A percentile compares a stretch with the other conserved stretches of the same genome.
Evolutionary conservation across 1,284 basidiomycete genomes (phyloP).

Genomic region (Microbotryomycetes sp.): DNA sequence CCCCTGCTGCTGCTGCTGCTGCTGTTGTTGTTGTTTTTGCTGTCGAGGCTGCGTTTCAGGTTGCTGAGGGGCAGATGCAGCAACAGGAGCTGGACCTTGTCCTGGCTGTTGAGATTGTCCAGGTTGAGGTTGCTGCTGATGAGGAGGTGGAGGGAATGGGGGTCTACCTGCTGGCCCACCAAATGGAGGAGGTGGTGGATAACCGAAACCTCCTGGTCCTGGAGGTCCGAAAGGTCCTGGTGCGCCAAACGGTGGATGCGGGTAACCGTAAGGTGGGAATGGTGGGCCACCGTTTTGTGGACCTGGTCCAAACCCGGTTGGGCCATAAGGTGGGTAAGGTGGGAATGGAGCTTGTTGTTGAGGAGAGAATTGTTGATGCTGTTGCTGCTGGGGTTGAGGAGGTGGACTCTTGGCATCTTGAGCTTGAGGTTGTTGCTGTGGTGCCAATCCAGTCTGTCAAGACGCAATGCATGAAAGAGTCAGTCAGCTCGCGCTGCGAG

Average conservation of each 20-base stretch:
- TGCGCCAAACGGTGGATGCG: conserved; percentile 18
- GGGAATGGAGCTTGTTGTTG: conserved; percentile 15
- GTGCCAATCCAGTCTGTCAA: conserved; percentile 1
- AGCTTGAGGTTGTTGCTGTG: conserved; percentile 14
- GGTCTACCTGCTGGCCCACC: background rate
- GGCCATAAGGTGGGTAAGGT: conserved; percentile 17
- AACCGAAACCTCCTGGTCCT: conserved; percentile 6
- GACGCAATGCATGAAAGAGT: background rate
- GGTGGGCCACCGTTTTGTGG: conserved; percentile 2
- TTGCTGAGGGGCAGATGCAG: conserved; percentile 14
- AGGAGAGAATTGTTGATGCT: conserved; percentile 20
- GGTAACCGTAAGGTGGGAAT: conserved; percentile 11
- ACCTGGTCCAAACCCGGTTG: conserved; percentile 7
- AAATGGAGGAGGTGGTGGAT: conserved; percentile 1
- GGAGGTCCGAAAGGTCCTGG: conserved; percentile 15
- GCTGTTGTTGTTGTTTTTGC: too few relatives aligned
- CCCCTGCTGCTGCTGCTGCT: conserved; percentile 7
- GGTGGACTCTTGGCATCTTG: conserved; percentile 12
- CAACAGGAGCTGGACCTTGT: conserved; percentile 6
- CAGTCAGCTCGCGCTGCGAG: conserved; percentile 4
- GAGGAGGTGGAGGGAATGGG: conserved; percentile 1
- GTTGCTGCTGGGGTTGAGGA: conserved; percentile 17
- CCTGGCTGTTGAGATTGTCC: background rate
- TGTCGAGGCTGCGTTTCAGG: too few relatives aligned
- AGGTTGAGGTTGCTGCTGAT: conserved; percentile 10